Conservation (phyloP, 805 yeast genomes). For the Jamesozyma rosinii region DNA sequence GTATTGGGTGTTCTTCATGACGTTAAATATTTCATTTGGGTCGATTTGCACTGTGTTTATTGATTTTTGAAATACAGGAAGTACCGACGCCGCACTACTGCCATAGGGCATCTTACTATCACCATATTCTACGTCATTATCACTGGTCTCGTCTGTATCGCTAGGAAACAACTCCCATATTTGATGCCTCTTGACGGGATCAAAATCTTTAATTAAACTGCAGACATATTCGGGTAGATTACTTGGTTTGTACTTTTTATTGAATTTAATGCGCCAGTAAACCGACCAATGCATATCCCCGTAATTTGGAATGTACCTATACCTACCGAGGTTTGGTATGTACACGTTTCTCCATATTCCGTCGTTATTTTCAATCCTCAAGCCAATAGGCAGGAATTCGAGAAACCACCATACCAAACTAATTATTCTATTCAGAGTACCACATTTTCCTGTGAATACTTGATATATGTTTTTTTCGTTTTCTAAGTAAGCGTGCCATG, state of each 20-base stretch:
- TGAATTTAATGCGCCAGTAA: conserved; percentile 43
- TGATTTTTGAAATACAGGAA: not conserved
- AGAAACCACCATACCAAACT: conserved; percentile 49
- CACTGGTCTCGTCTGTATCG: not conserved
- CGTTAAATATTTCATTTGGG: not conserved
- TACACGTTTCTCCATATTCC: conserved; percentile 45
- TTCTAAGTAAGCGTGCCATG: not conserved
- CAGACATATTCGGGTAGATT: conserved; percentile 35
- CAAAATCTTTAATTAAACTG: not conserved
- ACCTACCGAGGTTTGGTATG: conserved; percentile 49
- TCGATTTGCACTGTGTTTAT: not conserved
- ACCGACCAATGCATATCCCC: conserved; percentile 56
- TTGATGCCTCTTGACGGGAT: not conserved
- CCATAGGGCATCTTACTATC: not conserved
- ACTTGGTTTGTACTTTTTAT: conserved; percentile 38
- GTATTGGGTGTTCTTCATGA: conserved; percentile 7
- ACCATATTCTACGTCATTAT: not conserved
- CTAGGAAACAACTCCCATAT: not conserved
- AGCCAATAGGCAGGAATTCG: conserved; percentile 52
- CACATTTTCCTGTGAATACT: conserved; percentile 3
- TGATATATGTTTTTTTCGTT: not conserved
- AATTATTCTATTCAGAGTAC: conserved; percentile 4
- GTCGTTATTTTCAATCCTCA: conserved; percentile 37
- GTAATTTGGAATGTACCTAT: conserved; percentile 40
- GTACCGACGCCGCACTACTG: not conserved